Evolutionary conservation across 352 stramenopile species (phyloP).

Genomic region (Globisporangium cylindrosporum): DNA sequence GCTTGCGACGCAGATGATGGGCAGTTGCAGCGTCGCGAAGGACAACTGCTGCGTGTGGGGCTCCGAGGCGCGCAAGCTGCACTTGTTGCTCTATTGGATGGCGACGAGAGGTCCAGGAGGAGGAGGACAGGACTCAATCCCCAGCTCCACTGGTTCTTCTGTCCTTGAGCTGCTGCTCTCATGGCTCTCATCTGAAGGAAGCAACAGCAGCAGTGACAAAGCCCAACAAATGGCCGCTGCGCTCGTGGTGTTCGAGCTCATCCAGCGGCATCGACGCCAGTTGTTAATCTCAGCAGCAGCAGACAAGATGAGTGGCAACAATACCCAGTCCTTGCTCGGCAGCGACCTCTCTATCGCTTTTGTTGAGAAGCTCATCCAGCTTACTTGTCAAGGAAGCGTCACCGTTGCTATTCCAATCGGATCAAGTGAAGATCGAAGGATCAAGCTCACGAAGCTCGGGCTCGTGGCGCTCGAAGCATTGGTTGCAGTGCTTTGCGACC

Average conservation of each 20-base stretch:
- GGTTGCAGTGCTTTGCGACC: slow-evolving; percentile 33
- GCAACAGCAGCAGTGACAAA: slow-evolving; percentile 26
- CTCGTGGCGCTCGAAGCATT: slow-evolving; percentile 54
- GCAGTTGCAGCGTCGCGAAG: slow-evolving; percentile 40
- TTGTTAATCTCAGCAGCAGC: background rate
- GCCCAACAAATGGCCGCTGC: slow-evolving; percentile 47
- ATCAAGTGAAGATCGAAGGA: background rate
- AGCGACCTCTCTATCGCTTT: background rate
- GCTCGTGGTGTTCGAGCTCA: slow-evolving; percentile 59
- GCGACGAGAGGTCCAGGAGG: background rate
- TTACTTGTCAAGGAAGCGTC: slow-evolving; percentile 5
- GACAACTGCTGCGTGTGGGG: slow-evolving; percentile 61
- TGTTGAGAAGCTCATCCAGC: slow-evolving; percentile 5
- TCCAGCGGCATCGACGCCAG: slow-evolving; percentile 29
- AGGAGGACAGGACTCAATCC: background rate
- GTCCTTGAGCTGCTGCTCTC: slow-evolving; percentile 37
- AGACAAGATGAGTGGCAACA: background rate
- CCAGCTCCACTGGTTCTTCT: slow-evolving; percentile 2
- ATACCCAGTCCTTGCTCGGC: background rate
- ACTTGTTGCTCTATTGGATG: slow-evolving; percentile 60
- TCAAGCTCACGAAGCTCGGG: slow-evolving; percentile 55
- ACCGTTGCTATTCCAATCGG: background rate
- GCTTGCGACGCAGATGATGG: slow-evolving; percentile 39
- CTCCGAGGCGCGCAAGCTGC: slow-evolving; percentile 38
- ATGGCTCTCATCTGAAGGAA: slow-evolving; percentile 21